Percentiles rank a stretch among this genome's conserved stretches.
Evolutionary conservation across 768 basidiomycete genomes (phyloP).

Genomic region (Omphalotus guepiniiformis): DNA sequence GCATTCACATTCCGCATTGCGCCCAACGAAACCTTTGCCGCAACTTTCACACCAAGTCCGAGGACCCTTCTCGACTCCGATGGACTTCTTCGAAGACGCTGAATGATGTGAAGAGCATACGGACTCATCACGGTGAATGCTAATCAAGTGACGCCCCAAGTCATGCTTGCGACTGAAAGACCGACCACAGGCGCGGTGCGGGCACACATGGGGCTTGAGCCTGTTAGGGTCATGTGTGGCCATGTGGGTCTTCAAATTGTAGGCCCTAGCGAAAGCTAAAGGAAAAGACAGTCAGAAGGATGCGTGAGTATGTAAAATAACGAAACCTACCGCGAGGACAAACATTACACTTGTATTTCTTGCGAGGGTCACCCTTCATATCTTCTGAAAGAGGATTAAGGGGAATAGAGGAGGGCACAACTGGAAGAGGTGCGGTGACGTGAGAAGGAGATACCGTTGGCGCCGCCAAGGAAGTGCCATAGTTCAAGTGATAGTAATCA

Average conservation of each 20-base stretch:
- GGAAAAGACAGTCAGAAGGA: slow-evolving; percentile 12
- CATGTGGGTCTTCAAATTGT: slow-evolving; percentile 94
- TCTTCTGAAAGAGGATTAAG: slow-evolving; percentile 39
- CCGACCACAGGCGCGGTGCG: slow-evolving; percentile 79
- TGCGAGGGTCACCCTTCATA: slow-evolving; percentile 60
- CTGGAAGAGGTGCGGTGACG: slow-evolving; percentile 47
- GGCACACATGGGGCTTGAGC: slow-evolving; percentile 85
- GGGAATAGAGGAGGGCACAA: slow-evolving; percentile 36
- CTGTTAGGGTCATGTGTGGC: slow-evolving; percentile 93
- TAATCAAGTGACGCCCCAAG: slow-evolving; percentile 82
- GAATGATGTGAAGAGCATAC: slow-evolving; percentile 39
- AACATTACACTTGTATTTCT: slow-evolving; percentile 71
- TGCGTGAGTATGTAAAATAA: slow-evolving; percentile 1
- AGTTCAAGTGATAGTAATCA: slow-evolving; percentile 49
- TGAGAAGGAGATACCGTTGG: slow-evolving; percentile 55
- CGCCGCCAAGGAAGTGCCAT: slow-evolving; percentile 36
- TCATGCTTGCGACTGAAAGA: slow-evolving; percentile 96
- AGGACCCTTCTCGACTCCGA: slow-evolving; percentile 62
- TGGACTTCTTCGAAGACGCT: slow-evolving; percentile 39
- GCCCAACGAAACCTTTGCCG: slow-evolving; percentile 64
- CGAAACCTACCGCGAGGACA: slow-evolving; percentile 63
- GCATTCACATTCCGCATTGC: slow-evolving; percentile 54
- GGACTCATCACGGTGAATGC: slow-evolving; percentile 75
- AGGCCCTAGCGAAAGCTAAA: slow-evolving; percentile 86
- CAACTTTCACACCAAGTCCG: slow-evolving; percentile 73